phyloP scores from a whole-genome alignment of 2,329 filamentous ascomycete species.

The Keithomyces neogunnii region DNA sequence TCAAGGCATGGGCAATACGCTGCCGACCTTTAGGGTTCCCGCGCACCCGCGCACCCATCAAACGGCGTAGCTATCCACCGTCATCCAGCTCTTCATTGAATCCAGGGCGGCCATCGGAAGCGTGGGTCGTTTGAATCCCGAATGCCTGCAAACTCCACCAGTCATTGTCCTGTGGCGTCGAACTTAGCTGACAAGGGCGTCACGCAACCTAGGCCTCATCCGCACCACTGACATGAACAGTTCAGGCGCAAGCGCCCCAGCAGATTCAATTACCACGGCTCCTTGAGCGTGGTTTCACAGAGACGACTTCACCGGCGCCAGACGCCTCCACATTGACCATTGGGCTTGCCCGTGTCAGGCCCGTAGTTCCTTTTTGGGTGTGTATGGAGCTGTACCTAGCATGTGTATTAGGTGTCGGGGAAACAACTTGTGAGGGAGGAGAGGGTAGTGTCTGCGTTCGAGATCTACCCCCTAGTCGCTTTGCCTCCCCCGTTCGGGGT shows the following conservation, averaged over 20 bases:
- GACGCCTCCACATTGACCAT: conserved; percentile 3
- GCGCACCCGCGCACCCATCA: not conserved
- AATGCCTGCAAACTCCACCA: not conserved
- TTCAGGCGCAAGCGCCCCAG: not conserved
- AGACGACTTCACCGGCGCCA: not conserved
- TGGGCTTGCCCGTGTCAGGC: not conserved
- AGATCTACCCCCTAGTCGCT: conserved; percentile 1
- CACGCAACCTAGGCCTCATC: conserved; percentile 2
- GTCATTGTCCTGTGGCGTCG: conserved; percentile 3
- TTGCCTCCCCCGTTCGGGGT: not conserved
- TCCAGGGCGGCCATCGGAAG: not conserved
- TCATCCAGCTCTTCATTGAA: not conserved
- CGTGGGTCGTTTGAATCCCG: conserved; percentile 1
- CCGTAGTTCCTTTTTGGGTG: not conserved
- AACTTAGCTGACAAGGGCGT: conserved; percentile 2
- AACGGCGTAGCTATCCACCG: not conserved
- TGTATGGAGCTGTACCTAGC: not conserved
- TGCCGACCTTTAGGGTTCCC: not conserved
- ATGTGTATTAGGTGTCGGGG: not conserved
- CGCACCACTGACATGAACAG: conserved; percentile 4
- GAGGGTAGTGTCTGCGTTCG: not conserved
- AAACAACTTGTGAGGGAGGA: not conserved
- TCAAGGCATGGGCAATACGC: not conserved
- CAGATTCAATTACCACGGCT: conserved; percentile 1
- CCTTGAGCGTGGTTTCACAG: not conserved